Evolutionary conservation across 139 green algal genomes (phyloP), one percentile per base, ranked within the genome.

Genomic region (Edaphochlamys debaryana): DNA sequence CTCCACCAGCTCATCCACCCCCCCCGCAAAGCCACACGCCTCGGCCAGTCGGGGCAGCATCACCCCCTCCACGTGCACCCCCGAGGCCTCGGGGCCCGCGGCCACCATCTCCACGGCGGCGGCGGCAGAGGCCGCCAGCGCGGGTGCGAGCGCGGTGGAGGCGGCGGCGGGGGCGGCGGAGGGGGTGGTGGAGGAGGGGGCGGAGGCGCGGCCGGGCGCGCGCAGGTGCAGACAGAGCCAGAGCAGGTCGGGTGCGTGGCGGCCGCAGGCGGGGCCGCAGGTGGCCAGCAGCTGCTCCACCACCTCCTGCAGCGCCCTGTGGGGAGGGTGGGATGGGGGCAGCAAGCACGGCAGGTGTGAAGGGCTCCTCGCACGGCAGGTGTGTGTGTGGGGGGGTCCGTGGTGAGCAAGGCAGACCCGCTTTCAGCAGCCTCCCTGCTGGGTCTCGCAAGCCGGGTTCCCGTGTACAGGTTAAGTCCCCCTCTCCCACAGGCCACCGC

Each of bases 221-320:
- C 78, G 66, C 48, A 84, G 78, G 78, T 84, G 50, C 67, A 84
- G 66, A 40, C 66, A 75, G n/a, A 84, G 15, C 78, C 78, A 76
- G 25, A 84, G 78, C 66, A 84, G 78, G 2, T 25, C 36, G 1
- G 45, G 36, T 3, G 66, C 48, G 66, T 84, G 78, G 64, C 78
- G 64, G 66, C 37, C 30, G 67, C 78, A 84, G 34, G 78, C 78
- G 66, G 78, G 78, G 64, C 66, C 78, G 48, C 78, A 84, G 1
- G 66, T 77, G 34, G 34, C 66, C 5, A 84, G 8, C 45, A 84
- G 66, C 78, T 84, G 78, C 34, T 84, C 40, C 48, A 84, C 37
- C 29, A 76, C 50, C 66, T 84, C 66, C 66, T 52, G 29, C n/a
- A 84, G 78, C 41, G 78, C 36, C 66, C 66, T 84, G 63, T 5